Evolutionary conservation across 495 filamentous ascomycete genomes (phyloP), one percentile per base, ranked within the genome.

Genomic region (Aspergillus ostianus): DNA sequence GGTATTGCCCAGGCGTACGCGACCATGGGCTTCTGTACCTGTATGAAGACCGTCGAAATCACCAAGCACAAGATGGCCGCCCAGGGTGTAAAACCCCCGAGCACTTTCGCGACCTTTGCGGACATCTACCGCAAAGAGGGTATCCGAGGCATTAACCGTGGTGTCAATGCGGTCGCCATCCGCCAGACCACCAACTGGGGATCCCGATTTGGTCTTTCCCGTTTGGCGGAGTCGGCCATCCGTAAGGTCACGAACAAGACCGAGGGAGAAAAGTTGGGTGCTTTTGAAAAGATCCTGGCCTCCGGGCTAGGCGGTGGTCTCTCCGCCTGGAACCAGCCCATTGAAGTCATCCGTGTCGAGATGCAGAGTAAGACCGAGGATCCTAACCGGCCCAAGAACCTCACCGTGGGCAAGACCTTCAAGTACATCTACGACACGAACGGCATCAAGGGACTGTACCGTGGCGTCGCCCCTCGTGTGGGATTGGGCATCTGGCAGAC

Each of bases 1-100:
- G 94, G 94, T 83, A 86, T 98, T 55, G 95, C 92, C 50, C 94
- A 98, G 80, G 94, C 94, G 36, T 98, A 98, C 73, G 94, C 94
- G 58, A 98, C 94, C 64, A 97, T 98, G 92, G 94, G 94, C 58
- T 98, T 98, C 86, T 98, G 94, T 78, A 98, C 94, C 45, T 98
- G 94, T 84, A 98, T 98, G 94, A 98, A 98, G 87, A 98, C 94
- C 57, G 95, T 97, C 61, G 95, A 98, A 80, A 98, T 98, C 79
- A 98, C 94, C 68, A 92, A 96, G 79, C 90, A 94, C 81, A 97
- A 97, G 84, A 79, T 95, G 70, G 92, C 93, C 4, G 87, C 91
- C 8, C 64, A 80, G 29, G 94, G 94, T 66, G 83, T 87, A 44
- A 91, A 92, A 77, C 90, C 90, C 19, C 89, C 87, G 3, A 86